These are phyloP conservation scores for Pseudogymnoascus sp. DNA, from an alignment of 2,329 filamentous ascomycete genomes.

Conservation along the genomic window DNA sequence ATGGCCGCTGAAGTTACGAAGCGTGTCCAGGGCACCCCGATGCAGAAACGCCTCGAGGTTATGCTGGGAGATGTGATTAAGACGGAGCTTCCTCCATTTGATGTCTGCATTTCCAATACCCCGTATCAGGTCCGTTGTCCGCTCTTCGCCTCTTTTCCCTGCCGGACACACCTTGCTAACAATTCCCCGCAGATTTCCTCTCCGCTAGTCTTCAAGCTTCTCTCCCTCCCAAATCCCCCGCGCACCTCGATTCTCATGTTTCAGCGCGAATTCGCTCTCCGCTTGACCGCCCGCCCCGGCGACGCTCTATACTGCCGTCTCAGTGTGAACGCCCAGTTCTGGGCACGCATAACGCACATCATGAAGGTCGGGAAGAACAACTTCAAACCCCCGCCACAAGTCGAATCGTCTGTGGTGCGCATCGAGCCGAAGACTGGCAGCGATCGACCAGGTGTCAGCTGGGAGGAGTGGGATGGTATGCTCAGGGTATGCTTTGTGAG, in stretches of 20 bases:
- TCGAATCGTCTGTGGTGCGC: conserved; percentile 84
- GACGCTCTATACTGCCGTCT: conserved; percentile 88
- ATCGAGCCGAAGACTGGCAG: conserved; percentile 78
- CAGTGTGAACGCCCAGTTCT: conserved; percentile 91
- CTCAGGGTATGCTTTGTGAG: conserved; percentile 74
- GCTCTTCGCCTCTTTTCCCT: background rate
- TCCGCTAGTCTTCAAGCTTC: conserved; percentile 79
- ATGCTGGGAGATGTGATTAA: conserved; percentile 92
- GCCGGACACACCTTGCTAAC: conserved; percentile 17
- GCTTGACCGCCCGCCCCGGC: conserved; percentile 78
- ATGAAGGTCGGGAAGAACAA: conserved; percentile 96
- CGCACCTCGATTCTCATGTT: conserved; percentile 89
- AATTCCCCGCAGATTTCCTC: conserved; percentile 61
- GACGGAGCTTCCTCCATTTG: conserved; percentile 63
- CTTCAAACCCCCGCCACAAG: conserved; percentile 88
- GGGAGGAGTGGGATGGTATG: conserved; percentile 92
- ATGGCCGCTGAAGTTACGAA: conserved; percentile 96
- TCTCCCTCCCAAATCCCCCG: conserved; percentile 74
- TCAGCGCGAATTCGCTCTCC: conserved; percentile 88
- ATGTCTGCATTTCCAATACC: conserved; percentile 68
- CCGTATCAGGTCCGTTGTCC: conserved; percentile 50
- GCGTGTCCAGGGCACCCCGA: conserved; percentile 82
- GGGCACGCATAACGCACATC: conserved; percentile 63
- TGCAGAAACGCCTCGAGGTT: conserved; percentile 77
- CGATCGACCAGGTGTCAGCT: conserved; percentile 75